Percentiles rank a stretch among this genome's conserved stretches.
Evolutionary conservation across 306 rosid species (phyloP).

Genomic region (Cyamopsis tetragonoloba): DNA sequence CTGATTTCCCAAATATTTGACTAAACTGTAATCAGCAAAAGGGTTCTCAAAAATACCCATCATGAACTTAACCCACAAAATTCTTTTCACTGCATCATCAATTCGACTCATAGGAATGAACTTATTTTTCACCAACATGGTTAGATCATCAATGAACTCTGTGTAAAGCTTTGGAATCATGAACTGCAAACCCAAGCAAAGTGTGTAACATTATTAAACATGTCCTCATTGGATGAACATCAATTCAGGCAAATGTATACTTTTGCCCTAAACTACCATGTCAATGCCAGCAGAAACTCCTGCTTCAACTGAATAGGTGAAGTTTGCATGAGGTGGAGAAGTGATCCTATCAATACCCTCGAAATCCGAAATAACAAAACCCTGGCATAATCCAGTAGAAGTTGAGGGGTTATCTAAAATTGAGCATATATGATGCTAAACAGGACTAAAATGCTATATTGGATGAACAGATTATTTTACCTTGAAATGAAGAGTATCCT

Average conservation of each 20-base stretch:
- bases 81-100: conserved; percentile 49
- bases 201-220: not conserved
- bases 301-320: conserved; percentile 39
- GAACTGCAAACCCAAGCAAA: conserved; percentile 31
- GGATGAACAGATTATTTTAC: conserved; percentile 12
- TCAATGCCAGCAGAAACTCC: conserved; percentile 50
- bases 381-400: conserved; percentile 32
- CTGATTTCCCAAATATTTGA: conserved; percentile 40
- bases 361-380: conserved; percentile 49
- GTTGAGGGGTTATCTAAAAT: not conserved
- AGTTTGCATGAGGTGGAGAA: conserved; percentile 41
- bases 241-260: not conserved
- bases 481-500: conserved; percentile 36
- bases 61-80: conserved; percentile 42
- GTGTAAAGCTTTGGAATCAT: conserved; percentile 35
- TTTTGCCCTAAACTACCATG: conserved; percentile 30
- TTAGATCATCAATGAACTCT: conserved; percentile 38
- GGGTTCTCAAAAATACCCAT: conserved; percentile 52
- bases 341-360: conserved; percentile 49
- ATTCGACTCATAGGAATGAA: conserved; percentile 43
- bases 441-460: not conserved
- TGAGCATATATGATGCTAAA: not conserved
- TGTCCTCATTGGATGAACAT: not conserved
- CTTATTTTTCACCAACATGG: conserved; percentile 34
- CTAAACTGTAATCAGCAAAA: conserved; percentile 39